These are phyloP conservation scores for Cryptosporidium canis DNA, from an alignment of 169 alveolate genomes.

Conservation along the genomic window DNA sequence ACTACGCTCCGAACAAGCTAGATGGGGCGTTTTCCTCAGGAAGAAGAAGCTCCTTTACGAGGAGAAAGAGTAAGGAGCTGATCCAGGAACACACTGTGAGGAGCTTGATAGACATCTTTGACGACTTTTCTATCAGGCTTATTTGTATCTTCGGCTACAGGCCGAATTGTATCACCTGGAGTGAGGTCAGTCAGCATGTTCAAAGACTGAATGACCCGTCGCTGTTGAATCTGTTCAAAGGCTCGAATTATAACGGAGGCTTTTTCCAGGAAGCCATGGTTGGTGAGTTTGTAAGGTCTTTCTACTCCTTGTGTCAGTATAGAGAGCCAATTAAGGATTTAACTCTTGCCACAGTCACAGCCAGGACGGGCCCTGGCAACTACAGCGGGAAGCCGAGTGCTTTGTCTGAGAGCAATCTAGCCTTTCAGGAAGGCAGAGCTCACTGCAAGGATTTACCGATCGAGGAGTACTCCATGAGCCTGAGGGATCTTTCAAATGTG, in stretches of 20 bases:
- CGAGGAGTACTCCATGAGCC: background rate
- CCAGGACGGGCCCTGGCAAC: background rate
- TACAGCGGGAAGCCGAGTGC: background rate
- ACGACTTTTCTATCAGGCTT: slow-evolving; percentile 52
- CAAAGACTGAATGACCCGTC: slow-evolving; percentile 17
- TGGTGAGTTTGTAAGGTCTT: slow-evolving; percentile 1
- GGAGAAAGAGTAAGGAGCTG: slow-evolving; percentile 8
- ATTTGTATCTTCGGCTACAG: slow-evolving; percentile 56
- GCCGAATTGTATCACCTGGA: slow-evolving; percentile 65
- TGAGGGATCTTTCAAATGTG: background rate
- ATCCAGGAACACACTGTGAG: slow-evolving; percentile 54
- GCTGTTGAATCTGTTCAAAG: slow-evolving; percentile 14
- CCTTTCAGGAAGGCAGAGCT: background rate
- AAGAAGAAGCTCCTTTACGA: slow-evolving; percentile 9
- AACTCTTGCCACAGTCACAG: background rate
- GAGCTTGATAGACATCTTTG: slow-evolving; percentile 33
- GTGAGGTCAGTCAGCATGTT: slow-evolving; percentile 10
- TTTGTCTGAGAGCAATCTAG: background rate
- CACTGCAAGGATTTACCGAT: background rate
- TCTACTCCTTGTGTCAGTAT: background rate
- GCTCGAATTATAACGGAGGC: slow-evolving; percentile 7
- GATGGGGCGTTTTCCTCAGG: background rate
- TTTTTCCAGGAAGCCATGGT: slow-evolving; percentile 24
- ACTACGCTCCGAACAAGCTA: background rate
- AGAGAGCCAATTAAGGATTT: background rate